Percentiles rank a stretch among this genome's conserved stretches.
These are phyloP conservation scores for Scedosporium aurantiacum DNA, from an alignment of 2,329 filamentous ascomycete genomes.

Conservation along the genomic window DNA sequence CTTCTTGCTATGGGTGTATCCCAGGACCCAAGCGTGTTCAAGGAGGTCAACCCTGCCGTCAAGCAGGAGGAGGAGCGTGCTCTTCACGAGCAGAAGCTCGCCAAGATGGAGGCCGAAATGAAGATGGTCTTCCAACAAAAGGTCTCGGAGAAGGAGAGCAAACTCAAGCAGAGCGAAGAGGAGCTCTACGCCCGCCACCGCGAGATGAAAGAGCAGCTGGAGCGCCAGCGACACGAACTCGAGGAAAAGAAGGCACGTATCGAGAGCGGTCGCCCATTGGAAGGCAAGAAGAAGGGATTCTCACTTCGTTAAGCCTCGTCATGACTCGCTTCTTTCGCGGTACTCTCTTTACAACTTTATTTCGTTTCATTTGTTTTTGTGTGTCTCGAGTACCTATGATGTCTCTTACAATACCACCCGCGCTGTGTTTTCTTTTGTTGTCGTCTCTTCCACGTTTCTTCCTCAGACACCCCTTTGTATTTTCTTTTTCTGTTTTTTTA, in stretches of 20 bases:
- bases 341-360: constrained; percentile 9
- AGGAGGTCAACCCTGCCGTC: constrained; percentile 99
- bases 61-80: constrained; percentile 99
- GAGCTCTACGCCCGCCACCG: constrained; percentile 95
- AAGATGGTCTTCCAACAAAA: constrained; percentile 99
- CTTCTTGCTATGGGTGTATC: constrained; percentile 96
- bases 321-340: constrained; percentile 11
- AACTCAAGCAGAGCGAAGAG: constrained; percentile 98
- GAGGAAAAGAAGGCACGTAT: constrained; percentile 97
- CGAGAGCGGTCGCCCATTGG: constrained; percentile 88
- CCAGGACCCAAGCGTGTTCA: constrained; percentile 98
- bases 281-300: constrained; percentile 98
- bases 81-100: constrained; percentile 97
- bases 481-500: constrained; percentile 28
- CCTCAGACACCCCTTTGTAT: constrained; percentile 25
- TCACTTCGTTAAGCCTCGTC: constrained; percentile 68
- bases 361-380: constrained; percentile 34
- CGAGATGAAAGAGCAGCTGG: constrained; percentile 99
- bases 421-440: constrained; percentile 38
- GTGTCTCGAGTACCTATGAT: constrained; percentile 47
- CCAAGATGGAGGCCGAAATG: constrained; percentile 99
- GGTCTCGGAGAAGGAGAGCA: constrained; percentile 98
- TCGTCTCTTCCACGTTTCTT: constrained; percentile 26
- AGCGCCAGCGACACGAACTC: constrained; percentile 85
- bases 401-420: constrained; percentile 47